Evolutionary conservation across 495 filamentous ascomycete genomes (phyloP).

Genomic region (Penicillium subrubescens): DNA sequence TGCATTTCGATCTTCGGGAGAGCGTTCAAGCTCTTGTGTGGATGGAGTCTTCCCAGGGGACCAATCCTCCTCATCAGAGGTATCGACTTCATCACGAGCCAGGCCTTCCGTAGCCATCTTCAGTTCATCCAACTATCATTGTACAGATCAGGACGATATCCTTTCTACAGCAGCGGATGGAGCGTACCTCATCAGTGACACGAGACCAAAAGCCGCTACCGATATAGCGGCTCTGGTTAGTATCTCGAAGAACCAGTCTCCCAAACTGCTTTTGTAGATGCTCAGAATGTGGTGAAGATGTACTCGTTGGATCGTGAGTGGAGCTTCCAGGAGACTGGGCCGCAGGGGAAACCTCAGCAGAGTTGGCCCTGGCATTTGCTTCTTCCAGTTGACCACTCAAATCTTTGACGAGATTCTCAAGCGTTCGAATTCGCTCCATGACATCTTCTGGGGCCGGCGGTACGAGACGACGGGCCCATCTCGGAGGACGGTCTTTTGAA

Average conservation of each 20-base stretch:
- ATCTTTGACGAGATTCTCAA: slow-evolving; percentile 60
- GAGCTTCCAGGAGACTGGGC: slow-evolving; percentile 22
- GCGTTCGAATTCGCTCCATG: slow-evolving; percentile 53
- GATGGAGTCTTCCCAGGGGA: slow-evolving; percentile 27
- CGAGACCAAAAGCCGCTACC: slow-evolving; percentile 57
- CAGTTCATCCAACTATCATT: slow-evolving; percentile 42
- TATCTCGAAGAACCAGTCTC: slow-evolving; percentile 44
- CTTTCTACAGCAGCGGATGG: not conserved
- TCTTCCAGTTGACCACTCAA: slow-evolving; percentile 54
- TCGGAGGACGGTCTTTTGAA: slow-evolving; percentile 44
- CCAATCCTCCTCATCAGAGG: slow-evolving; percentile 44
- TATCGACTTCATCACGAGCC: slow-evolving; percentile 32
- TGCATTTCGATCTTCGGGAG: slow-evolving; percentile 52
- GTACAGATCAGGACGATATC: not conserved
- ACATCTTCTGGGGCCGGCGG: slow-evolving; percentile 41
- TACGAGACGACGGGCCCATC: slow-evolving; percentile 54
- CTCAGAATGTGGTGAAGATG: slow-evolving; percentile 6
- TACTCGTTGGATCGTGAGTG: slow-evolving; percentile 1
- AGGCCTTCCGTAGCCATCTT: slow-evolving; percentile 35
- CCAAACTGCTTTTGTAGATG: slow-evolving; percentile 41
- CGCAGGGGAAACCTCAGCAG: slow-evolving; percentile 15
- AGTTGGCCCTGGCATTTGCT: slow-evolving; percentile 26
- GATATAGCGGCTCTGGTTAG: slow-evolving; percentile 47
- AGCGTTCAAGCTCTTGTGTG: slow-evolving; percentile 41
- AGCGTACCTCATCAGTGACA: slow-evolving; percentile 53